A percentile compares a stretch with the other conserved stretches of the same genome.
These are phyloP conservation scores for Polytrichum formosum DNA, from an alignment of 225 moss, liverwort and hornwort species.

Conservation along the genomic window DNA sequence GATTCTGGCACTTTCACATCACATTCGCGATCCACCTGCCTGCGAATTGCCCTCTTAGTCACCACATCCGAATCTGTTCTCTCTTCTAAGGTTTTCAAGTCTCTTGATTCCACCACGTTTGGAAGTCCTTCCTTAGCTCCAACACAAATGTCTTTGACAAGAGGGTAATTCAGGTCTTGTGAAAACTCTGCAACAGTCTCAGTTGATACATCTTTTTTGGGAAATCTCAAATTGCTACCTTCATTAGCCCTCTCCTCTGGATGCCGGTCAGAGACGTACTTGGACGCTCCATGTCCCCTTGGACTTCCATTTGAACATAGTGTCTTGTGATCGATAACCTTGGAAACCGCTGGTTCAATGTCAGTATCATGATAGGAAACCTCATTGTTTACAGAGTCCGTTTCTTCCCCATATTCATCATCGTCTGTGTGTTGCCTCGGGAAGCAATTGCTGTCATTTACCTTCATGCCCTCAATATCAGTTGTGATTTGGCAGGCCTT, in stretches of 20 bases:
- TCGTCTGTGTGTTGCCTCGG: neutral
- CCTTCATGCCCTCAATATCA: no score
- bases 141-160: neutral
- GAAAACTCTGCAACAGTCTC: neutral
- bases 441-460: no score
- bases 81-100: neutral
- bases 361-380: neutral
- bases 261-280: no score
- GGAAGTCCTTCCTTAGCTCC: neutral
- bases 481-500: no score
- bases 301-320: neutral
- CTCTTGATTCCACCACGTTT: neutral
- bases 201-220: neutral
- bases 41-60: neutral
- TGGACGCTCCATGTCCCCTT: no score
- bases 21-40: no score
- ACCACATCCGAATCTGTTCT: neutral
- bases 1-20: no score
- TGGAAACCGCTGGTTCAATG: conserved; percentile 5
- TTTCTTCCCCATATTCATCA: neutral
- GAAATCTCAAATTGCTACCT: neutral
- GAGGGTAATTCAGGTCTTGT: neutral
- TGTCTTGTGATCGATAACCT: conserved; percentile 2
- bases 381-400: neutral
- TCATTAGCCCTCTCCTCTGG: neutral